A percentile compares a stretch with the other conserved stretches of the same genome.
Evolutionary conservation across 2,329 filamentous ascomycete genomes (phyloP).

Genomic region (Xylaria polymorpha): DNA sequence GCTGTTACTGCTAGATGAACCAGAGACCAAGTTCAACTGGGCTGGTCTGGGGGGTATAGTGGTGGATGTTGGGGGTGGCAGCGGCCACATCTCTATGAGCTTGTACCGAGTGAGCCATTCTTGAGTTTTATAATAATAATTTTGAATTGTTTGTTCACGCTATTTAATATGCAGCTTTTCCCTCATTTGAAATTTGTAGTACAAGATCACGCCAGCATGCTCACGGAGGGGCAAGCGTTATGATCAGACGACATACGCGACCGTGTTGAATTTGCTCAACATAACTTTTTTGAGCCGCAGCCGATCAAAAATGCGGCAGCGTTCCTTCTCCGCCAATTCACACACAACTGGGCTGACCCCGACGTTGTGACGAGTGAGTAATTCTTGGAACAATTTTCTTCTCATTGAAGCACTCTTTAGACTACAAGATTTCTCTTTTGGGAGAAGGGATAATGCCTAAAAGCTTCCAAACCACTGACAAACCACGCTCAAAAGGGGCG

Average conservation of each 20-base stretch:
- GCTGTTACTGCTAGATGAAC: too few species aligned
- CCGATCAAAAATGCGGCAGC: slow-evolving; percentile 21
- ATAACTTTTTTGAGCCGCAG: slow-evolving; percentile 37
- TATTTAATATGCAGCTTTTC: slow-evolving; percentile 29
- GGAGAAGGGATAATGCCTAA: too few species aligned
- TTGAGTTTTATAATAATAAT: too few species aligned
- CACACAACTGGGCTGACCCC: slow-evolving; percentile 32
- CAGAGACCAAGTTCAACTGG: slow-evolving; percentile 40
- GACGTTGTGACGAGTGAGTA: not conserved
- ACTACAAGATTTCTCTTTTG: too few species aligned
- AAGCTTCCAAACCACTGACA: too few species aligned
- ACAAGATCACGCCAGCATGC: slow-evolving; percentile 35
- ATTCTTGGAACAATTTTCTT: too few species aligned
- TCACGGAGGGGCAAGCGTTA: slow-evolving; percentile 29
- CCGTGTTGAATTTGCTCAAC: slow-evolving; percentile 29
- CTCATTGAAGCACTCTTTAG: too few species aligned
- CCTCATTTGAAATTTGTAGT: slow-evolving; percentile 42
- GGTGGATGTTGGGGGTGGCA: slow-evolving; percentile 47
- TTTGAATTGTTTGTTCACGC: too few species aligned
- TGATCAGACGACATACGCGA: slow-evolving; percentile 14
- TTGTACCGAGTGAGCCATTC: too few species aligned
- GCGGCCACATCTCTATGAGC: slow-evolving; percentile 40
- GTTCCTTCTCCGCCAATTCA: slow-evolving; percentile 33
- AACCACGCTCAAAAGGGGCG: too few species aligned
- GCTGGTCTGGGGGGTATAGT: slow-evolving; percentile 36